Percentiles rank a stretch among this genome's conserved stretches.
Conservation (phyloP, 1,139 yeast species). For the Schizosaccharomyces versatilis region DNA sequence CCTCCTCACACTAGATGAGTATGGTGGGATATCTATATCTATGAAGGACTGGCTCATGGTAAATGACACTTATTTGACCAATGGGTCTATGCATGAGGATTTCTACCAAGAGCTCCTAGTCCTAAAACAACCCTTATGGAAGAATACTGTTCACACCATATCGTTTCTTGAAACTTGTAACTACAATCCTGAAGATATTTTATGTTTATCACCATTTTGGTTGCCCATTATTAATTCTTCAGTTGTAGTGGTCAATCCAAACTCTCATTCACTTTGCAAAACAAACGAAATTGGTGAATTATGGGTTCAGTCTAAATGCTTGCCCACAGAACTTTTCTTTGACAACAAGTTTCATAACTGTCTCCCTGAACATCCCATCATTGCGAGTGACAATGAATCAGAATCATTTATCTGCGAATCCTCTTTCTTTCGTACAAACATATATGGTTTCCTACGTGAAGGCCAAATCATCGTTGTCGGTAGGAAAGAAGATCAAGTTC, state of each 20-base stretch:
- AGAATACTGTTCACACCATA: conserved; percentile 49
- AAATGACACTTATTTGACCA: conserved; percentile 28
- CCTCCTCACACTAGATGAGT: conserved; percentile 68
- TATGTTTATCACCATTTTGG: conserved; percentile 80
- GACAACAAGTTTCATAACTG: conserved; percentile 16
- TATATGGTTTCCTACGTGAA: conserved; percentile 65
- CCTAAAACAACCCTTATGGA: conserved; percentile 62
- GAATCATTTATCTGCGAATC: conserved; percentile 3
- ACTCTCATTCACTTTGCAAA: conserved; percentile 43
- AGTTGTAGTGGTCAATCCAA: conserved; percentile 83
- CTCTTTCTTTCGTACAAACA: conserved; percentile 71
- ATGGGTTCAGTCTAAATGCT: conserved; percentile 81
- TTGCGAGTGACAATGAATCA: background rate
- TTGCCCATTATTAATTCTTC: conserved; percentile 87
- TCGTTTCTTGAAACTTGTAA: conserved; percentile 28
- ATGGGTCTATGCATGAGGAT: conserved; percentile 15
- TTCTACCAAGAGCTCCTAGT: conserved; percentile 48
- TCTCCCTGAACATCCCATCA: background rate
- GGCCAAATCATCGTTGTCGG: conserved; percentile 82
- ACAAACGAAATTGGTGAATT: conserved; percentile 82
- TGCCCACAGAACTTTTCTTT: conserved; percentile 78
- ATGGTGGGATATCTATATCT: conserved; percentile 88
- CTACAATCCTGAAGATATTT: conserved; percentile 19
- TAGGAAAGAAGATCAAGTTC: conserved; percentile 68
- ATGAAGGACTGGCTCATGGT: conserved; percentile 76